Conservation (phyloP, 148 eudicot species). For the Camellia sinensis region DNA sequence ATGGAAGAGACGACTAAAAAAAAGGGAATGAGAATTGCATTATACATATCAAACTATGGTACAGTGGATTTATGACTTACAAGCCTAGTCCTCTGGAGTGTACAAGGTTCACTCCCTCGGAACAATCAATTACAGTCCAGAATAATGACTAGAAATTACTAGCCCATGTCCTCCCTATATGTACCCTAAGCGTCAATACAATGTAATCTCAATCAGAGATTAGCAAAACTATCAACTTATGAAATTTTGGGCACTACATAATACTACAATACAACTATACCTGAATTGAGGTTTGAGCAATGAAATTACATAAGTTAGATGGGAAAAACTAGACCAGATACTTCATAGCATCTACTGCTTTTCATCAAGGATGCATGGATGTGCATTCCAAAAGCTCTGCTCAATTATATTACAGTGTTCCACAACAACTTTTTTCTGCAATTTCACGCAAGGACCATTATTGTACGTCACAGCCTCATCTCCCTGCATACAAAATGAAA, state of each 20-base stretch:
- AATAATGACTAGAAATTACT: background rate
- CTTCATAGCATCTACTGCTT: background rate
- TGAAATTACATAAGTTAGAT: background rate
- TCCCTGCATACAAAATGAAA: slow-evolving; percentile 29
- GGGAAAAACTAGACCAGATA: background rate
- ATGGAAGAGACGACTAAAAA: background rate
- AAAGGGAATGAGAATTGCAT: background rate
- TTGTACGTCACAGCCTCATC: background rate
- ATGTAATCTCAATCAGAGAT: background rate
- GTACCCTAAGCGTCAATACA: background rate
- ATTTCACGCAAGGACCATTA: slow-evolving; percentile 13
- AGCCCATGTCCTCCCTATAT: background rate
- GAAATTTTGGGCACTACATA: background rate
- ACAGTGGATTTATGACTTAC: background rate
- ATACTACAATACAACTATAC: background rate
- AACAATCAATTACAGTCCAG: background rate
- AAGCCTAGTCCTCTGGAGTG: too few species aligned
- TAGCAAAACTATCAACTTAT: background rate
- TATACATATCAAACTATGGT: background rate
- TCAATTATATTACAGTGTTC: slow-evolving; percentile 66
- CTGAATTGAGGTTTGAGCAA: background rate
- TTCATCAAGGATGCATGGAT: slow-evolving; percentile 50
- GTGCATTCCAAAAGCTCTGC: slow-evolving; percentile 54
- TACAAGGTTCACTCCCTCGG: background rate
- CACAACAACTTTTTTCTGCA: slow-evolving; percentile 39